Evolutionary conservation across 1,284 basidiomycete genomes (phyloP), one percentile per base, ranked within the genome.

Genomic region (Puccinia novopanici): DNA sequence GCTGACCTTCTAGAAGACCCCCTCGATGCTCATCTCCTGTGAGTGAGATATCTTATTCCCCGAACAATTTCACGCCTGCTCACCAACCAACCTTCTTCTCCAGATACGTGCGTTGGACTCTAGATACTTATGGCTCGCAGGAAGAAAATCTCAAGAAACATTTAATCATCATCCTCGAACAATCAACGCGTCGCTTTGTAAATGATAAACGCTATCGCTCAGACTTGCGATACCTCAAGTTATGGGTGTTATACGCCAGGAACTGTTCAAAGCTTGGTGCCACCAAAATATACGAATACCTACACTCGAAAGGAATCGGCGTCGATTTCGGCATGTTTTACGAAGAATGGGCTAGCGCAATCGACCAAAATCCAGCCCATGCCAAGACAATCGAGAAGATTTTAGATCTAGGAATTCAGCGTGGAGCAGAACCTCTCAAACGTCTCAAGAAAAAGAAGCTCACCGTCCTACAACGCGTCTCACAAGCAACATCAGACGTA

Each of bases 161-260:
- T 76, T 86, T 93, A 3, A 87, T 95, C 0, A 92, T 92, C 48
- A 87, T 90, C 0, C 88, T 95, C 15, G 92, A 95, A 83, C 89
- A 91, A 82, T 90, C 91, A 0, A 93, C 92, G 0, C 87, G 91
- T 27, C 89, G 90, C 73, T 96, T 98, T 85, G 90, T 92, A 81
- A 89, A 90, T 40, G 93, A 95, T 84, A 87, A 89, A 42, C 88
- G 90, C 37, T 98, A 96, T 87, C 90, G 90, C 84, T 91, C 91
- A 82, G 95, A 98, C 87, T 87, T 92, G 77, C 89, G 95, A 61
- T 97, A 98, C 86, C 89, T 98, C 73, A 92, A 92, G 85, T 86
- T 96, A 50, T 97, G 95, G 95, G 89, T 91, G 19, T 88, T 92
- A 81, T 94, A 94, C 85, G 91, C 93, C 1, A 80, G 84, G 42